phyloP scores from a whole-genome alignment of 495 filamentous ascomycete species.

The Neurospora sp. region DNA sequence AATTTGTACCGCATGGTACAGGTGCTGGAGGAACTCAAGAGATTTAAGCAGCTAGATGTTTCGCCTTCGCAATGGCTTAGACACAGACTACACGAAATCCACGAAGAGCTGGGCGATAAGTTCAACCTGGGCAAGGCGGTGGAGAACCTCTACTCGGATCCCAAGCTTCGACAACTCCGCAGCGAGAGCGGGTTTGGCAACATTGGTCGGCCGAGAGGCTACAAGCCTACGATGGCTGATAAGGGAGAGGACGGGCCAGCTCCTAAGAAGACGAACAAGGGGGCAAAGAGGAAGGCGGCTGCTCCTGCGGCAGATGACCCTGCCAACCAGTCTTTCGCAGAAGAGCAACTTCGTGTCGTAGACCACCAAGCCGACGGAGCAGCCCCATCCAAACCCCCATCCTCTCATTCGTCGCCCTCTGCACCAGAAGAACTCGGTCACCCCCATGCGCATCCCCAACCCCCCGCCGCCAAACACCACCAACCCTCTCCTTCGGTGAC shows the following conservation, averaged over 20 bases:
- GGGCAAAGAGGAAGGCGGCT: background rate
- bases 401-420: background rate
- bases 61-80: constrained; percentile 38
- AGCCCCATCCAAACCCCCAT: background rate
- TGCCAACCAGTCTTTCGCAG: background rate
- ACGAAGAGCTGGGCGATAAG: constrained; percentile 21
- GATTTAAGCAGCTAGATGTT: constrained; percentile 30
- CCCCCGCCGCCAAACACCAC: background rate
- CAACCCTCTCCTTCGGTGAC: background rate
- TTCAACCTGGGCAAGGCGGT: constrained; percentile 32
- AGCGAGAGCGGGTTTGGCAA: constrained; percentile 34
- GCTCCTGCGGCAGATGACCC: background rate
- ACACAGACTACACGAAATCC: constrained; percentile 34
- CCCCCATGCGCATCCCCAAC: background rate
- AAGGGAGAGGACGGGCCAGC: background rate
- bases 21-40: constrained; percentile 35
- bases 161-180: constrained; percentile 28
- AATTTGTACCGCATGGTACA: constrained; percentile 37
- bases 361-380: background rate
- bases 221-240: constrained; percentile 10
- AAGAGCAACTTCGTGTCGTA: background rate
- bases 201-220: constrained; percentile 36
- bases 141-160: constrained; percentile 35
- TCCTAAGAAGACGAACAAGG: constrained; percentile 1
- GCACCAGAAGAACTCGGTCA: background rate